These are phyloP conservation scores for Solanum virginianum DNA, from an alignment of 257 asterid species.

Conservation along the genomic window DNA sequence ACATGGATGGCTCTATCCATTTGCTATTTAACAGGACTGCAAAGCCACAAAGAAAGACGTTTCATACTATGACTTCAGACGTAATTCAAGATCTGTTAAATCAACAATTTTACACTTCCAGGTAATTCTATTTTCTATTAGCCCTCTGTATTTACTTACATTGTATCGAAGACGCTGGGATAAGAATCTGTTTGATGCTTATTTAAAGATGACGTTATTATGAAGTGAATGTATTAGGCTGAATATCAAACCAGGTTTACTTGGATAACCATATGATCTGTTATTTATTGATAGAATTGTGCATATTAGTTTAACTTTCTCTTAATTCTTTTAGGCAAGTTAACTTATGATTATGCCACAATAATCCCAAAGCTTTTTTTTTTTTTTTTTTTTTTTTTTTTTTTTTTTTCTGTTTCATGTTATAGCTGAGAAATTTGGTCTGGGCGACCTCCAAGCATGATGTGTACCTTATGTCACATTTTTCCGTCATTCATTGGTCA, in stretches of 20 bases:
- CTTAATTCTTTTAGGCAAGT: background rate
- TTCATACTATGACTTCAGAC: conserved; percentile 52
- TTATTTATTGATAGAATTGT: background rate
- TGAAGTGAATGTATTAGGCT: background rate
- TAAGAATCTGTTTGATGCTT: background rate
- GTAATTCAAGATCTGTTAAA: conserved; percentile 80
- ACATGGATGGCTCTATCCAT: background rate
- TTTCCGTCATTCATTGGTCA: conserved; percentile 89
- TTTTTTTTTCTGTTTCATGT: conserved; percentile 1
- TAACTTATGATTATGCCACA: background rate
- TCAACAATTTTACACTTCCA: conserved; percentile 92
- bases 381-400: background rate
- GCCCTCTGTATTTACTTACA: background rate
- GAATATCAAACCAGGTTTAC: background rate
- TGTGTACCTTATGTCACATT: conserved; percentile 86
- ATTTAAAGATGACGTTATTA: background rate
- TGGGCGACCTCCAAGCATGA: conserved; percentile 96
- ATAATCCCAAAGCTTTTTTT: background rate
- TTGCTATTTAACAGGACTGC: conserved; percentile 43
- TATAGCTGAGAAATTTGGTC: conserved; percentile 87
- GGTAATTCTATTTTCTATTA: conserved; percentile 17
- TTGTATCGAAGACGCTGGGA: background rate
- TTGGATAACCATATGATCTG: background rate
- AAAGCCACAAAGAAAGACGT: conserved; percentile 48
- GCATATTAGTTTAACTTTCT: background rate